Conservation (phyloP, 768 basidiomycete species). For the Tulasnella sp. region DNA sequence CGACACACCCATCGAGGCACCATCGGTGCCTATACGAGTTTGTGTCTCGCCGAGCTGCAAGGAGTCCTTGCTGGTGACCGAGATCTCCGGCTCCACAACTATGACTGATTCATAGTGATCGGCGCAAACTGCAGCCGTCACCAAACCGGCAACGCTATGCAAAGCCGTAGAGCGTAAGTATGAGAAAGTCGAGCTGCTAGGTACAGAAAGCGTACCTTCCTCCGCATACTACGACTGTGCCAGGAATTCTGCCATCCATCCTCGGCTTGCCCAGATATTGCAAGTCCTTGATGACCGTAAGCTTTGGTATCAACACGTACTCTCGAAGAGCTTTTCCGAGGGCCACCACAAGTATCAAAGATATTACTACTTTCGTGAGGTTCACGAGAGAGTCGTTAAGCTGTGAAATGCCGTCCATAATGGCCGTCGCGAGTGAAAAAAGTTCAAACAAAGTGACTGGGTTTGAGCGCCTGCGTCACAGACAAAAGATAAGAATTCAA, state of each 20-base stretch:
- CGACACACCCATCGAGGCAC: slow-evolving; percentile 19
- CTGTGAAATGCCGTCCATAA: too few relatives aligned
- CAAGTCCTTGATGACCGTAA: slow-evolving; percentile 2
- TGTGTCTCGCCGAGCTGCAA: too few relatives aligned
- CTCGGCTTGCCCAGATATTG: slow-evolving; percentile 4
- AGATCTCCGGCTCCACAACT: background rate
- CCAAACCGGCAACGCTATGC: background rate
- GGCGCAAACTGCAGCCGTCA: background rate
- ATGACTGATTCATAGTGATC: background rate
- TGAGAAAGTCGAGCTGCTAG: background rate
- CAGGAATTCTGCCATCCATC: slow-evolving; percentile 2
- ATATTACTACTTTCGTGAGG: too few relatives aligned
- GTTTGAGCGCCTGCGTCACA: too few relatives aligned
- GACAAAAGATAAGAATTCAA: too few relatives aligned
- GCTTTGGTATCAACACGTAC: slow-evolving; percentile 1
- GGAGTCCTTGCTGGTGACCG: too few relatives aligned
- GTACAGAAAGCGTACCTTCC: background rate
- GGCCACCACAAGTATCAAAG: too few relatives aligned
- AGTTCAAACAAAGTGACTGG: too few relatives aligned
- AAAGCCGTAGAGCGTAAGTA: background rate
- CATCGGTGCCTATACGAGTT: background rate
- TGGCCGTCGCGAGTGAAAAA: too few relatives aligned
- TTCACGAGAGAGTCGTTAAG: too few relatives aligned
- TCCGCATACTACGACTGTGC: slow-evolving; percentile 3
- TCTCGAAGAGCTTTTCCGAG: background rate